A percentile compares a stretch with the other conserved stretches of the same genome.
Evolutionary conservation across 2,329 filamentous ascomycete genomes (phyloP).

Genomic region (Diaporthe australafricana): DNA sequence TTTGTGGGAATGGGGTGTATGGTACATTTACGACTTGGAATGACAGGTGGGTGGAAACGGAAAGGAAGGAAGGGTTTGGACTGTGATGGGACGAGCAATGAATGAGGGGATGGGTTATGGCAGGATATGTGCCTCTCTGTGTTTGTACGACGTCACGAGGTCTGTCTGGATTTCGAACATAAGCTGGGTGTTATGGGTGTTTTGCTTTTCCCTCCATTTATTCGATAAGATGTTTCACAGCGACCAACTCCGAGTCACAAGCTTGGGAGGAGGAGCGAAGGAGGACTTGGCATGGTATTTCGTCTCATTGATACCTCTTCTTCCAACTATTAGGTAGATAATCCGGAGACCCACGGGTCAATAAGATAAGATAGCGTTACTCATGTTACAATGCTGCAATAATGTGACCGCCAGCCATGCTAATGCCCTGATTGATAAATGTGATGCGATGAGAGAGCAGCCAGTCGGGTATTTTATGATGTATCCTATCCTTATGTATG

Average conservation of each 20-base stretch:
- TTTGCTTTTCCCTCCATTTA: background rate
- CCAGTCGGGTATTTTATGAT: background rate
- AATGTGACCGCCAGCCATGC: background rate
- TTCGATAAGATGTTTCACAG: background rate
- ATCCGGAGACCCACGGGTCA: background rate
- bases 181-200: constrained; percentile 19
- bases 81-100: background rate
- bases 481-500: background rate
- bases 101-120: background rate
- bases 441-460: background rate
- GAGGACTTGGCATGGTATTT: constrained; percentile 14
- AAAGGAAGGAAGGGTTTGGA: background rate
- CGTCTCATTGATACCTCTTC: background rate
- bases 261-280: constrained; percentile 8
- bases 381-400: constrained; percentile 14
- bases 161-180: constrained; percentile 13
- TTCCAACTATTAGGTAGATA: constrained; percentile 27
- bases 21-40: background rate
- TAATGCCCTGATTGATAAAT: background rate
- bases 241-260: background rate
- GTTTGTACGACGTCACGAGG: constrained; percentile 23
- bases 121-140: background rate
- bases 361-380: constrained; percentile 19
- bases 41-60: background rate
- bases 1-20: background rate